A percentile compares a stretch with the other conserved stretches of the same genome.
Conservation (phyloP, 2,329 filamentous ascomycete species). For the Pseudopyrenochaeta lycopersici region DNA sequence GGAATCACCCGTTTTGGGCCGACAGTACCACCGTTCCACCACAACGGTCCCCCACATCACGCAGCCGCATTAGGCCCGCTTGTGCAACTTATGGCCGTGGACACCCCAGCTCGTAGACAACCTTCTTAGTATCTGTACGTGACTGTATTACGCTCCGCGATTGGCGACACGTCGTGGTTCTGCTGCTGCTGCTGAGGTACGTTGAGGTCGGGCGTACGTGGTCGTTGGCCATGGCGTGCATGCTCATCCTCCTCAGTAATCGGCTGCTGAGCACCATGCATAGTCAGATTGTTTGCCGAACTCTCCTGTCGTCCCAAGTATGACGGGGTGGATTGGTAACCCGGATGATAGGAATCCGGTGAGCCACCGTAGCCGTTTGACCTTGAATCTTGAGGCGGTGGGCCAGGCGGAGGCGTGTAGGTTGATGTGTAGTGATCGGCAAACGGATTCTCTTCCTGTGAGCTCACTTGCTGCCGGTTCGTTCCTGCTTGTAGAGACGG, state of each 20-base stretch:
- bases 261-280: slow-evolving; percentile 52
- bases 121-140: slow-evolving; percentile 47
- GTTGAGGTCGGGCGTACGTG: slow-evolving; percentile 35
- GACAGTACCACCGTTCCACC: slow-evolving; percentile 2
- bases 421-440: slow-evolving; percentile 52
- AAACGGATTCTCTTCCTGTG: slow-evolving; percentile 50
- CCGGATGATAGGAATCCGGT: slow-evolving; percentile 41
- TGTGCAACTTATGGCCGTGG: slow-evolving; percentile 7
- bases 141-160: slow-evolving; percentile 47
- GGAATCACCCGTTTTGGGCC: slow-evolving; percentile 1
- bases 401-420: slow-evolving; percentile 36
- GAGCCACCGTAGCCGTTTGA: slow-evolving; percentile 29
- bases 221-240: slow-evolving; percentile 27
- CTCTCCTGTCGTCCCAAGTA: slow-evolving; percentile 56
- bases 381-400: slow-evolving; percentile 22
- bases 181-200: slow-evolving; percentile 18
- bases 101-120: slow-evolving; percentile 1
- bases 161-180: slow-evolving; percentile 44
- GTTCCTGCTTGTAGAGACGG: slow-evolving; percentile 39
- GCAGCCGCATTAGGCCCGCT: slow-evolving; percentile 15
- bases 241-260: slow-evolving; percentile 40
- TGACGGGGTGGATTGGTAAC: slow-evolving; percentile 51
- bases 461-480: slow-evolving; percentile 17
- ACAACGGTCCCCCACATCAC: slow-evolving; percentile 19
- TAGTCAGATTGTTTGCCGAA: slow-evolving; percentile 54